A percentile compares a stretch with the other conserved stretches of the same genome.
Evolutionary conservation across 768 basidiomycete species (phyloP).

Genomic region (Mycena amicta): DNA sequence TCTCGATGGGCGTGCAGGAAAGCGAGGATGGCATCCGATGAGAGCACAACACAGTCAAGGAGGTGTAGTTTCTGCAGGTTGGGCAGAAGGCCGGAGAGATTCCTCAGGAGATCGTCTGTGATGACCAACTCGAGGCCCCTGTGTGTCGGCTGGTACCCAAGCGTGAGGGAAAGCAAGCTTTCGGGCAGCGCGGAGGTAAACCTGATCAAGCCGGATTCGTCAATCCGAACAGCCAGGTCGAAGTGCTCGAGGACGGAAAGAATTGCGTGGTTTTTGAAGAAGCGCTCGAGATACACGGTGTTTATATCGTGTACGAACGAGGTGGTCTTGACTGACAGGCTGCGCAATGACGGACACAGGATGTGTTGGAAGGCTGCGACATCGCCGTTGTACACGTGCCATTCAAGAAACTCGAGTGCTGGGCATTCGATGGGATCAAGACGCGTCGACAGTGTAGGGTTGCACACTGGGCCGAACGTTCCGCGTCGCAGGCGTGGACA

Average conservation of each 20-base stretch:
- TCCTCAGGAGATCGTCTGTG: too few relatives aligned
- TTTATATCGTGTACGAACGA: not conserved
- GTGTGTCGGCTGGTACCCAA: not conserved
- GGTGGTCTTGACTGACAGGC: not conserved
- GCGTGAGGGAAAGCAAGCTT: not conserved
- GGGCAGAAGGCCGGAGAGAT: too few relatives aligned
- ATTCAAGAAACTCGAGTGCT: not conserved
- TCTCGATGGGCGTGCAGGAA: not conserved
- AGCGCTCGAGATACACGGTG: not conserved
- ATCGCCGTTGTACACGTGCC: not conserved
- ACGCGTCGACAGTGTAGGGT: not conserved
- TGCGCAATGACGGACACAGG: not conserved
- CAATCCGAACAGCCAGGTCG: not conserved
- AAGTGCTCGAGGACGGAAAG: not conserved
- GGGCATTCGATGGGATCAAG: not conserved
- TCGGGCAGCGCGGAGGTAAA: not conserved
- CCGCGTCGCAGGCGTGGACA: not conserved
- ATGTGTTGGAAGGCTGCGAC: not conserved
- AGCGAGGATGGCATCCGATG: not conserved
- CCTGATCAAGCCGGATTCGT: not conserved
- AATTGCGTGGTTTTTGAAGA: not conserved
- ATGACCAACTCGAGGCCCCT: too few relatives aligned
- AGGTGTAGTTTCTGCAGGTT: too few relatives aligned
- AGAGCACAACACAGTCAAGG: not conserved
- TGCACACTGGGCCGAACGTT: not conserved